Evolutionary conservation across 179 eudicot genomes (phyloP), one percentile per base, ranked within the genome.

Genomic region (Beta lomatogona): DNA sequence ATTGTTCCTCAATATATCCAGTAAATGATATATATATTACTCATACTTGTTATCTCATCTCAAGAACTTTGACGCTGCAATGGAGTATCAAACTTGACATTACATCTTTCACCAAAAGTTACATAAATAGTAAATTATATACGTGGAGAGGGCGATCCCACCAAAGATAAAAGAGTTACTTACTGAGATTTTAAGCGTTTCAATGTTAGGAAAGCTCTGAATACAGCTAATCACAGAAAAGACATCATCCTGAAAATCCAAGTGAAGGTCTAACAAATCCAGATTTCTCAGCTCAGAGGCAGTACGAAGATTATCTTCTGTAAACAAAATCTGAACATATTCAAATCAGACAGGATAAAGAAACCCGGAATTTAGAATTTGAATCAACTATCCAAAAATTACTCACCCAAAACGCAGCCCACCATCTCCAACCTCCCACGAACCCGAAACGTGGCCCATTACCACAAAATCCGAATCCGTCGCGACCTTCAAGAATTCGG

Each of bases 151-250:
- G 19, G 63, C 18, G 19, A 60, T 9, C 25, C 65, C 65, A 60
- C 21, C 4, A 60, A 0, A 5, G 65, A 60, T n/a, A n/a, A 60
- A 19, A 4, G n/a, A 72, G 59, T 57, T 71, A 54, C 87, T 85
- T 81, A 85, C 87, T 52, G 77, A 73, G 80, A 85, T 85, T 67
- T 74, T 6, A 18, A 85, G 87, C 59, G 58, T 68, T 53, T 81
- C 82, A 44, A 81, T 50, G 53, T 46, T 64, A 78, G 87, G 82
- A 41, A 83, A 85, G 59, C 68, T 60, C 68, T 68, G 71, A 9
- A 85, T 36, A 41, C 59, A 25, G 31, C 71, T 75, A 36, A 77
- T 5, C 61, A 59, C 55, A 44, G 87, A 73, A 13, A 59, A 36
- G 45, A 85, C 74, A 22, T 53, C 82, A 69, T 74, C 72, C 25